Conservation (phyloP, 2,329 filamentous ascomycete genomes). For the Exophiala dermatitidis region DNA sequence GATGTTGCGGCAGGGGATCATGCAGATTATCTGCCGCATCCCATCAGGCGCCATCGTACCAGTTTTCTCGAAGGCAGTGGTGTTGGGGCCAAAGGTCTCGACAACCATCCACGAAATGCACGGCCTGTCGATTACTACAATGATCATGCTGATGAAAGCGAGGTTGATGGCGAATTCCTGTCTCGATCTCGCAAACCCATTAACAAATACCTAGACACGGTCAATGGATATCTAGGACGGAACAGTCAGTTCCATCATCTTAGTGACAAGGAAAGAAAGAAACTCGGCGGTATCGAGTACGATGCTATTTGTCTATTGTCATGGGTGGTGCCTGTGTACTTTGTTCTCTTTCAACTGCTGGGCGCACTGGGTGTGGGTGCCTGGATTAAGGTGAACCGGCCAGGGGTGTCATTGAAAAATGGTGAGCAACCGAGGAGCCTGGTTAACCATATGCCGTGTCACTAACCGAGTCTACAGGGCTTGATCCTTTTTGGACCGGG, state of each 20-base stretch:
- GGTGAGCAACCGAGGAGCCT: not conserved
- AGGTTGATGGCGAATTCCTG: conserved; percentile 3
- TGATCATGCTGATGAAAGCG: not conserved
- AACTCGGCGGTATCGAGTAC: conserved; percentile 42
- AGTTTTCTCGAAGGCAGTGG: conserved; percentile 21
- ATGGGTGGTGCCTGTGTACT: conserved; percentile 36
- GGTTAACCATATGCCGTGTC: not conserved
- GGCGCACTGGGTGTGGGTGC: conserved; percentile 40
- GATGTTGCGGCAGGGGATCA: conserved; percentile 6
- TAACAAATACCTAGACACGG: conserved; percentile 21
- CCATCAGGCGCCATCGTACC: conserved; percentile 4
- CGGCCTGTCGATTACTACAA: conserved; percentile 2
- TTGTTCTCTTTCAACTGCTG: conserved; percentile 40
- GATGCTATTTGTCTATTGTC: conserved; percentile 30
- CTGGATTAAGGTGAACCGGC: conserved; percentile 37
- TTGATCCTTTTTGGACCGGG: conserved; percentile 43
- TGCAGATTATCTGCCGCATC: not conserved
- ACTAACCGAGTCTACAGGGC: conserved; percentile 1
- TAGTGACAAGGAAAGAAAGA: conserved; percentile 35
- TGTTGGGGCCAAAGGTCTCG: conserved; percentile 18
- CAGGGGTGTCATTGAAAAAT: conserved; percentile 17
- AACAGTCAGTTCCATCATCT: conserved; percentile 47
- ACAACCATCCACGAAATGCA: conserved; percentile 21
- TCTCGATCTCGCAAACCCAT: not conserved
- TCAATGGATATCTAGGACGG: conserved; percentile 34